A percentile compares a stretch with the other conserved stretches of the same genome.
phyloP scores from a whole-genome alignment of 2,329 filamentous ascomycete species.

The Penicillium sp. region DNA sequence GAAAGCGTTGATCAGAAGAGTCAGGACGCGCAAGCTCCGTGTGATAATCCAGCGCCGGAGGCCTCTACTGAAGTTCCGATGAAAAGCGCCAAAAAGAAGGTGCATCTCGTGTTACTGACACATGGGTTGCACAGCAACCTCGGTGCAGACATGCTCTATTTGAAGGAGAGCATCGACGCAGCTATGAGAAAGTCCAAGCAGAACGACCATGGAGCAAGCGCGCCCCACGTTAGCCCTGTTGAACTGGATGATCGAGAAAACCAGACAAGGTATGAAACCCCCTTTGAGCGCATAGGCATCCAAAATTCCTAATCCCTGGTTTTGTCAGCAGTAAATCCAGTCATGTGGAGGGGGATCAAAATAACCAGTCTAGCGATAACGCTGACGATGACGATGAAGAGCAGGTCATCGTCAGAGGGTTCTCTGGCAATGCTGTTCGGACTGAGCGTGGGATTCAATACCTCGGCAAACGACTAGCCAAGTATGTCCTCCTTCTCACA shows the following conservation, averaged over 20 bases:
- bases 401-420: slow-evolving; percentile 84
- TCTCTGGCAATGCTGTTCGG: slow-evolving; percentile 81
- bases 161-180: slow-evolving; percentile 95
- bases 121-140: slow-evolving; percentile 96
- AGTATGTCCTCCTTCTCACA: slow-evolving; percentile 83
- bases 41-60: slow-evolving; percentile 3
- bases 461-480: slow-evolving; percentile 87
- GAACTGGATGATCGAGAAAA: background rate
- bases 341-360: background rate
- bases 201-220: slow-evolving; percentile 60
- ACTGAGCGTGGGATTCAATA: slow-evolving; percentile 97
- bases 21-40: slow-evolving; percentile 20
- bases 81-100: slow-evolving; percentile 42
- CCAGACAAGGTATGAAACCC: background rate
- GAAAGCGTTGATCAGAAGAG: slow-evolving; percentile 30
- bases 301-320: background rate
- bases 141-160: slow-evolving; percentile 90
- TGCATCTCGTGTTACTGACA: slow-evolving; percentile 89
- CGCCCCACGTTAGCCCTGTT: background rate
- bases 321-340: background rate
- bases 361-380: slow-evolving; percentile 5
- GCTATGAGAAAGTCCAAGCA: slow-evolving; percentile 66
- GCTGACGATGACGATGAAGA: slow-evolving; percentile 55
- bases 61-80: slow-evolving; percentile 9
- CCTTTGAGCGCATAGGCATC: background rate